These are phyloP conservation scores for Cercospora sp. DNA, from an alignment of 2,329 filamentous ascomycete species.

Conservation along the genomic window DNA sequence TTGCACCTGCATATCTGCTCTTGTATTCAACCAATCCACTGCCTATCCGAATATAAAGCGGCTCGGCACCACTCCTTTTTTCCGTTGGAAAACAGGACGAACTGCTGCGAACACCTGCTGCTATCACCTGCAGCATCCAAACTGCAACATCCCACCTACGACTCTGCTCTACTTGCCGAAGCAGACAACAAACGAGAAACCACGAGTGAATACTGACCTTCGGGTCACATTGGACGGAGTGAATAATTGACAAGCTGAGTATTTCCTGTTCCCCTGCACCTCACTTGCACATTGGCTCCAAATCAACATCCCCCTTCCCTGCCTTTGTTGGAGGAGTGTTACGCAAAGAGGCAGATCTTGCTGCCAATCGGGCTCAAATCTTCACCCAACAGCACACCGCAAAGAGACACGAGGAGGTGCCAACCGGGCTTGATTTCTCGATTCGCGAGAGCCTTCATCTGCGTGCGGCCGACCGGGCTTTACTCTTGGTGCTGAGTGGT, in stretches of 20 bases:
- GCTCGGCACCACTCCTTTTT: background rate
- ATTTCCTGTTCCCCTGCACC: background rate
- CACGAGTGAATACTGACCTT: background rate
- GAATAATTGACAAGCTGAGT: conserved; percentile 6
- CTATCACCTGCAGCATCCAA: conserved; percentile 4
- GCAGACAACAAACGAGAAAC: background rate
- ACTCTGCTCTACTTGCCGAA: background rate
- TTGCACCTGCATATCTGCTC: conserved; percentile 8
- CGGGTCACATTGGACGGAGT: background rate
- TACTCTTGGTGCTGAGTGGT: conserved; percentile 14
- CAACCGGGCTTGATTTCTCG: conserved; percentile 15
- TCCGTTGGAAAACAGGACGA: background rate
- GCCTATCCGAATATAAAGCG: background rate
- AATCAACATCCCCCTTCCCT: background rate
- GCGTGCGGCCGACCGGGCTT: conserved; percentile 11
- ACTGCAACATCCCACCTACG: conserved; percentile 1
- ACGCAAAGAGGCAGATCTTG: conserved; percentile 19
- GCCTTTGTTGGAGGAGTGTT: background rate
- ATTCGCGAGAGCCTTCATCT: conserved; percentile 17
- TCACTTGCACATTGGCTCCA: background rate
- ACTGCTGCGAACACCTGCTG: conserved; percentile 14
- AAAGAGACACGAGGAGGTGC: conserved; percentile 16
- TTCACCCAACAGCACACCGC: conserved; percentile 6
- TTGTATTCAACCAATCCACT: background rate
- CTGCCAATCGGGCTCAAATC: conserved; percentile 13